A percentile compares a stretch with the other conserved stretches of the same genome.
Conservation (phyloP, 495 filamentous ascomycete species). For the Podospora anserina region DNA sequence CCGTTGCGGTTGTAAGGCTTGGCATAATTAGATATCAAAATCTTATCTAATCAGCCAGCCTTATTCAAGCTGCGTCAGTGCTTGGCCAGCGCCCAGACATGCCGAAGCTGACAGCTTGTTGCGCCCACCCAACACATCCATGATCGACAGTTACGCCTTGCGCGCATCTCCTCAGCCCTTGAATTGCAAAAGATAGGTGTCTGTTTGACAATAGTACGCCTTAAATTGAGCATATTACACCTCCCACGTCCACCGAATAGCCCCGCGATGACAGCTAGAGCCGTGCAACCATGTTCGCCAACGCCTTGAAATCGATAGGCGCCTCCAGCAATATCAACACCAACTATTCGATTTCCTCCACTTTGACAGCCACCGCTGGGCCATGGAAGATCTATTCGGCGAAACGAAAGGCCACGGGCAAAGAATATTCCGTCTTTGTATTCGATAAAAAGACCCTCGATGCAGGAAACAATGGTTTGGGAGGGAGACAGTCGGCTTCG, state of each 20-base stretch:
- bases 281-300: conserved; percentile 72
- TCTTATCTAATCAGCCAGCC: background rate
- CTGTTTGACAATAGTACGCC: background rate
- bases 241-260: background rate
- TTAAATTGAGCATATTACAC: no score
- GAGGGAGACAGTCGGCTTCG: conserved; percentile 19
- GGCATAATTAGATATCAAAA: background rate
- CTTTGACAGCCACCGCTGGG: conserved; percentile 68
- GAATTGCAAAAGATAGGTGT: background rate
- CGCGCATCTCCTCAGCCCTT: background rate
- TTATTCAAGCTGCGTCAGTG: background rate
- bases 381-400: conserved; percentile 97
- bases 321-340: conserved; percentile 75
- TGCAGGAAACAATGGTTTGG: conserved; percentile 24
- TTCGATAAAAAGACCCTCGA: conserved; percentile 89
- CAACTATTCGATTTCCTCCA: conserved; percentile 76
- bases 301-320: conserved; percentile 84
- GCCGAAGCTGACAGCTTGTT: background rate
- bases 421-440: conserved; percentile 85
- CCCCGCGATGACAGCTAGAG: background rate
- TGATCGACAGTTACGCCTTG: background rate
- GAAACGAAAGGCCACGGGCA: conserved; percentile 90
- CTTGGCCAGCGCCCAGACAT: background rate
- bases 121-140: background rate
- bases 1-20: background rate